Evolutionary conservation across 768 basidiomycete species (phyloP).

Genomic region (Naematelia aurantialba): DNA sequence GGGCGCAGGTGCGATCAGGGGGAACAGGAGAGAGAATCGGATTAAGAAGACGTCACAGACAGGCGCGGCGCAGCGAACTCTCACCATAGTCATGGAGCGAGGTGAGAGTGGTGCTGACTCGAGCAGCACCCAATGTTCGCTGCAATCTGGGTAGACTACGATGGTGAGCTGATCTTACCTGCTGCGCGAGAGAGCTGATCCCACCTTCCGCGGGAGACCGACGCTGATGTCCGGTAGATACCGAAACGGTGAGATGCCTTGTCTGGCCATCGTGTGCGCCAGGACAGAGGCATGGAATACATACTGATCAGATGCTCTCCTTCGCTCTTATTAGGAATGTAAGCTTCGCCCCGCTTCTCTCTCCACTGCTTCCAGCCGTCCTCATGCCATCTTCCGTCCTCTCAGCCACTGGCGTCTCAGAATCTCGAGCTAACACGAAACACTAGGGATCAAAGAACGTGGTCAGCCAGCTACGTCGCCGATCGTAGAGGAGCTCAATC

Average conservation of each 20-base stretch:
- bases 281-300: background rate
- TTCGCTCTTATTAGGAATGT: constrained; percentile 32
- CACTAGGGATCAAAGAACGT: constrained; percentile 50
- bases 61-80: too few relatives aligned
- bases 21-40: background rate
- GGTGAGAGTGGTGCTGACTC: background rate
- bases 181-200: too few relatives aligned
- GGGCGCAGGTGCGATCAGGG: background rate
- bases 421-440: background rate
- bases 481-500: constrained; percentile 48
- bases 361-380: background rate
- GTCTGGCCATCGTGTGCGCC: background rate
- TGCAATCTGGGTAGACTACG: constrained; percentile 50
- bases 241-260: constrained; percentile 40
- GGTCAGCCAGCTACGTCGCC: constrained; percentile 50
- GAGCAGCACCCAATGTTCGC: constrained; percentile 50
- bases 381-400: too few relatives aligned
- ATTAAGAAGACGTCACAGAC: background rate
- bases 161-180: constrained; percentile 20
- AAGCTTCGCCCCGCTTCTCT: constrained; percentile 6
- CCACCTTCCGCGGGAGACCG: too few relatives aligned
- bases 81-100: background rate
- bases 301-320: background rate
- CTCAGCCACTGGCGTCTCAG: background rate
- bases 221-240: too few relatives aligned